Evolutionary conservation across 2,329 filamentous ascomycete genomes (phyloP).

Genomic region (Alternaria alternata): DNA sequence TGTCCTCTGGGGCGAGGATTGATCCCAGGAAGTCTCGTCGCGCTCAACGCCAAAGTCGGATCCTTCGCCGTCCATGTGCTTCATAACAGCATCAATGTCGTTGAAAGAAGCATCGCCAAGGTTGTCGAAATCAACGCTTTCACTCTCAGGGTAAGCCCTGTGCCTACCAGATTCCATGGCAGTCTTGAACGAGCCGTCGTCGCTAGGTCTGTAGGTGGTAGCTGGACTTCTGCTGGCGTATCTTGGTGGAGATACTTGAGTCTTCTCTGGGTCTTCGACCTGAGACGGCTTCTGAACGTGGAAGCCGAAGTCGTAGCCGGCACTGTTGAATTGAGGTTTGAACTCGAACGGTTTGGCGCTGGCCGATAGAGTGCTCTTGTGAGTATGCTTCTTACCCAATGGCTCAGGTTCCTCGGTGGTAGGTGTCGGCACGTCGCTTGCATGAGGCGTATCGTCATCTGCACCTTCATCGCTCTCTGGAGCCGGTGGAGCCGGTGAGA

Average conservation of each 20-base stretch:
- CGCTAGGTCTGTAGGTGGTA: slow-evolving; percentile 52
- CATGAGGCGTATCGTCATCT: slow-evolving; percentile 36
- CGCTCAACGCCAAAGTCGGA: slow-evolving; percentile 79
- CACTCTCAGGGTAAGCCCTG: slow-evolving; percentile 47
- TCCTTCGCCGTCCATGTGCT: slow-evolving; percentile 77
- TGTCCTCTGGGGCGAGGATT: slow-evolving; percentile 45
- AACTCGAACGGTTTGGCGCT: slow-evolving; percentile 73
- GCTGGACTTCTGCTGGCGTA: slow-evolving; percentile 48
- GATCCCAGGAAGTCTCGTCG: slow-evolving; percentile 55
- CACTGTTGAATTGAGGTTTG: slow-evolving; percentile 39
- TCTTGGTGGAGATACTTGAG: slow-evolving; percentile 27
- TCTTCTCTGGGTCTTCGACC: slow-evolving; percentile 34
- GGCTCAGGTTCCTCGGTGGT: slow-evolving; percentile 40
- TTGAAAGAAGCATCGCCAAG: slow-evolving; percentile 66
- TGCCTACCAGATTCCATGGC: slow-evolving; percentile 46
- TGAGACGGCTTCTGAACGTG: slow-evolving; percentile 51
- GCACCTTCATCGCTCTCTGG: slow-evolving; percentile 20
- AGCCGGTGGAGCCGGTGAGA: slow-evolving; percentile 9
- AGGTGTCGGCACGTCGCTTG: slow-evolving; percentile 40
- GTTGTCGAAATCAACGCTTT: slow-evolving; percentile 48
- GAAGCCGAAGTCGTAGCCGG: slow-evolving; percentile 49
- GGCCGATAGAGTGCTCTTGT: slow-evolving; percentile 69
- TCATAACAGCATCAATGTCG: slow-evolving; percentile 93
- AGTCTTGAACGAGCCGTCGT: slow-evolving; percentile 51
- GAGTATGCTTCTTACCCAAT: slow-evolving; percentile 36